Evolutionary conservation across 768 basidiomycete genomes (phyloP), one percentile per base, ranked within the genome.

Genomic region (Russula sp.): DNA sequence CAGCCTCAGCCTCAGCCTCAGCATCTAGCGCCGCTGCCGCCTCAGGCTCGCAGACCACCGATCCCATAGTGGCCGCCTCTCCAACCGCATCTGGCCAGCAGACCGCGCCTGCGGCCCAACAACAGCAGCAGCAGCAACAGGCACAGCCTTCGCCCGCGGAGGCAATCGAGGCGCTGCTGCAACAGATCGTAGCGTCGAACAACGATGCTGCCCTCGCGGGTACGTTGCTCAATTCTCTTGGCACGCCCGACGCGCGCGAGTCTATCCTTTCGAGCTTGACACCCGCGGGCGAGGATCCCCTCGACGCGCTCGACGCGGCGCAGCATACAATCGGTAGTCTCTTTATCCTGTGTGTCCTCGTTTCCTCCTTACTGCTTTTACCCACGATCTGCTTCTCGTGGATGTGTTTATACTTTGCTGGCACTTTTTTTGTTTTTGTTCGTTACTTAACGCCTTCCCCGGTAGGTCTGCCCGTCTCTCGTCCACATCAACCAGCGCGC

Each of bases 401-500:
- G 0, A 49, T 49, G 22, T 16, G 49, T 40, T 38, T 24, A 22
- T 42, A 18, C 38, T 14, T 22, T 20, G 16, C 9, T 11, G 10
- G 34, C 2, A 34, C 22, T 0, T n/a, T 44, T 20, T 44, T 44
- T 40, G n/a, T 18, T 42, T 44, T 42, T 42, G 40, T n/a, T 20
- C 18, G 2, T n/a, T 46, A n/a, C 20, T 46, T n/a, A n/a, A 10
- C 44, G 20, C 44, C n/a, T 46, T 22, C 9, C 44, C 8, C 1
- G 28, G 26, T 40, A 66, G 65, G 22, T 63, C 65, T 20, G 62
- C 65, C 2, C 65, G 65, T 51, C 61, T 66, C 51, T 48, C 38
- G 18, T 55, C 57, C 20, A 11, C 61, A 32, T 42, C 50, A 20
- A 24, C 42, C n/a, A 32, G 30, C 10, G 49, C 62, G 10, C 49